Conservation (phyloP, 495 filamentous ascomycete species). For the Parathielavia hyrcaniae region DNA sequence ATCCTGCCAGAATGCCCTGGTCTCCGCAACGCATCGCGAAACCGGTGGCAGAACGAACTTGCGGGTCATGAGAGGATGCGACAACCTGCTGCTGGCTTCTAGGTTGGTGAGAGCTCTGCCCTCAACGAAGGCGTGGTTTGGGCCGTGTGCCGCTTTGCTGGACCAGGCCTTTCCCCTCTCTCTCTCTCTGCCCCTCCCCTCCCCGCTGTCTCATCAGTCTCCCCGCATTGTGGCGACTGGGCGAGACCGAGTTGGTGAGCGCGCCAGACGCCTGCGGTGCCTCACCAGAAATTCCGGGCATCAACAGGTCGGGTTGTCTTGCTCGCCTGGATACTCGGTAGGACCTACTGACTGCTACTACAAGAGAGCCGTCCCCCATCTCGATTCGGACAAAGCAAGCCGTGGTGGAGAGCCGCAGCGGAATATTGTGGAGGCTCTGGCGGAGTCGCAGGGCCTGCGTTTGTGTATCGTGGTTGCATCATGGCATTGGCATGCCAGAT, state of each 20-base stretch:
- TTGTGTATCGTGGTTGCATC: conserved; percentile 14
- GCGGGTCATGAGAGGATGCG: no score
- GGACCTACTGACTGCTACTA: no score
- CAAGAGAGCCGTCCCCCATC: neutral
- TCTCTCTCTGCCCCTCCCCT: neutral
- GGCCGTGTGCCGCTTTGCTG: no score
- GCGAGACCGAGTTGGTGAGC: neutral
- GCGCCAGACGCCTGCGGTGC: no score
- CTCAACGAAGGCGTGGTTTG: no score
- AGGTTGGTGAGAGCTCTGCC: no score
- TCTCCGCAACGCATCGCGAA: no score
- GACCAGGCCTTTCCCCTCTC: no score
- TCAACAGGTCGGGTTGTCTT: neutral
- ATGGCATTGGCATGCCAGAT: conserved; percentile 21
- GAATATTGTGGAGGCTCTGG: conserved; percentile 30
- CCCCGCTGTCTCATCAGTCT: neutral
- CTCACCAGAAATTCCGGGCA: neutral
- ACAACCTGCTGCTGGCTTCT: no score
- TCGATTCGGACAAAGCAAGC: neutral
- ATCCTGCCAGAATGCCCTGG: neutral
- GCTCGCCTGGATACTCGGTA: no score
- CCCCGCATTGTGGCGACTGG: no score
- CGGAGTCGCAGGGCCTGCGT: conserved; percentile 13
- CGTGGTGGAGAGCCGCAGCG: conserved; percentile 5
- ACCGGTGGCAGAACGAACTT: no score